Percentiles rank a stretch among this genome's conserved stretches.
phyloP scores from a whole-genome alignment of 345 rosid species.

The Tarenaya hassleriana region DNA sequence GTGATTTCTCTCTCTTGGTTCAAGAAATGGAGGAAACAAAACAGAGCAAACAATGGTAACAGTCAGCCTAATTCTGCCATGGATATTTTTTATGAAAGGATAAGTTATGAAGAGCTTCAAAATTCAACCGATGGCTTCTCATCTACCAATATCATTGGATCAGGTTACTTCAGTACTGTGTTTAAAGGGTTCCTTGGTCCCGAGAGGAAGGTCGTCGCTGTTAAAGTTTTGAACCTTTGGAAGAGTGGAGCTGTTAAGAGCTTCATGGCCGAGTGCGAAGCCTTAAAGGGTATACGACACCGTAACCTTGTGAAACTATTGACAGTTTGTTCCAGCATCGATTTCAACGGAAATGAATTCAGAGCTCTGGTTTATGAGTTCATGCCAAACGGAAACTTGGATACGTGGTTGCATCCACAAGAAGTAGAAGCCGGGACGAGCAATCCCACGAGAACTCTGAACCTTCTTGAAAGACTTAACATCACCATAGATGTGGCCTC shows the following conservation, averaged over 20 bases:
- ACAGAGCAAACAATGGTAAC: not conserved
- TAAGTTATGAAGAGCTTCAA: constrained; percentile 23
- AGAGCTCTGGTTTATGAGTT: constrained; percentile 26
- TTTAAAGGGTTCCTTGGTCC: constrained; percentile 12
- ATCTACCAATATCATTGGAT: constrained; percentile 20
- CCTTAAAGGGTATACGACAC: constrained; percentile 29
- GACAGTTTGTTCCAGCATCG: constrained; percentile 30
- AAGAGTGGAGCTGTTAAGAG: constrained; percentile 36
- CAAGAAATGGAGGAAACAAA: constrained; percentile 3
- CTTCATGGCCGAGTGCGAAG: constrained; percentile 42
- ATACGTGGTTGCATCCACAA: constrained; percentile 16
- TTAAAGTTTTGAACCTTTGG: constrained; percentile 37
- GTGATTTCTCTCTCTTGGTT: constrained; percentile 22
- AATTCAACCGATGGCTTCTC: constrained; percentile 27
- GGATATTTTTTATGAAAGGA: constrained; percentile 5
- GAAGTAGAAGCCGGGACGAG: not conserved
- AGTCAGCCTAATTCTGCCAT: not conserved
- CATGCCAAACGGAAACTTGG: constrained; percentile 26
- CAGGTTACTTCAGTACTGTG: constrained; percentile 22
- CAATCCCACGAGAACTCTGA: not conserved
- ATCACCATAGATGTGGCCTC: constrained; percentile 20
- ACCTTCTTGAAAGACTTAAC: constrained; percentile 12
- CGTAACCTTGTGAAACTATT: constrained; percentile 38
- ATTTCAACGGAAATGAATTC: constrained; percentile 23
- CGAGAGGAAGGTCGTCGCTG: not conserved